Evolutionary conservation across 768 basidiomycete genomes (phyloP), one percentile per base, ranked within the genome.

Genomic region (Kwoniella mangroviensis): DNA sequence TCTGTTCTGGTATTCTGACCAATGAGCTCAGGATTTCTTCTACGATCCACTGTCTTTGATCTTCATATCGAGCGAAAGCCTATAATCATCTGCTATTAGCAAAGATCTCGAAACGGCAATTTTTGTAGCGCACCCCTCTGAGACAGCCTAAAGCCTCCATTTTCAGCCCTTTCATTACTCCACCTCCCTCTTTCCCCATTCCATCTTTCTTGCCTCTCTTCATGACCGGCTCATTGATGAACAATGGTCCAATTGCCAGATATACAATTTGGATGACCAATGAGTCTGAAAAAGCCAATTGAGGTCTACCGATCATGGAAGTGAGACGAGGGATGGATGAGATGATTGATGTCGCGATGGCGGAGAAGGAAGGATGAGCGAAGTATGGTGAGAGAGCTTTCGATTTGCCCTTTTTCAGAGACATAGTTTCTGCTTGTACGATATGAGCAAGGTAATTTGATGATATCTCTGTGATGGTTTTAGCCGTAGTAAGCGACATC

Each of bases 41-140:
- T n/a, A 98, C 91, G 72, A 98, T 96, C 94, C 94, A 97, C 0
- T 90, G 89, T 10, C 97, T 86, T 82, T 99, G 97, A 73, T 92
- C 89, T 21, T 73, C 70, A 78, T 98, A 90, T 72, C 90, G 91
- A 13, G 92, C 92, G 75, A 97, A 98, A 41, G 95, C 90, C 95
- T 97, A 49, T 0, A 7, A 7, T 34, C 34, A 34, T 34, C 6
- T 34, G 4, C 4, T 7, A 7, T 34, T 1, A 34, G 34, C 34
- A 6, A 0, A 34, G 34, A 7, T 34, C 34, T 28, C 34, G 34
- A 34, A 7, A 34, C 34, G 6, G 34, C 34, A 7, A 28, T 28
- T 4, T 4, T 22, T 61, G 43, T n/a, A 21, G 84, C 91, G 85
- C 78, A 97, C 94, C 75, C 89, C 92, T 67, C 95, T 88, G 66